Evolutionary conservation across 2,329 filamentous ascomycete genomes (phyloP).

Genomic region (Fonsecaea multimorphosa): DNA sequence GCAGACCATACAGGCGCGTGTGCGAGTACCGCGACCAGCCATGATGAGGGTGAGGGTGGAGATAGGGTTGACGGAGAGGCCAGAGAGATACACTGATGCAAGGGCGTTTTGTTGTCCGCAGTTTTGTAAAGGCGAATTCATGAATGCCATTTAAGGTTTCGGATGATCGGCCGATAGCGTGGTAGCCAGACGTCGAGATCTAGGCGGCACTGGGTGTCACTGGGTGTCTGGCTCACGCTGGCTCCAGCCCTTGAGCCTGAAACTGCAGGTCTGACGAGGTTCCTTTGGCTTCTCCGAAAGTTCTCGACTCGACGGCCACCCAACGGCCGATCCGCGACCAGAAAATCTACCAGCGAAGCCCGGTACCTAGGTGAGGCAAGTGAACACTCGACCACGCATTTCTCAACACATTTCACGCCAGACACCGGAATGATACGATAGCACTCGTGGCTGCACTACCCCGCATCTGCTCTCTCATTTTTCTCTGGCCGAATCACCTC

Average conservation of each 20-base stretch:
- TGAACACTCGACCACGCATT: conserved; percentile 23
- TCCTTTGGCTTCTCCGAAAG: conserved; percentile 10
- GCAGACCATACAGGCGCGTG: conserved; percentile 98
- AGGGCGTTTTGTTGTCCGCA: not conserved
- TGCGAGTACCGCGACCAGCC: conserved; percentile 71
- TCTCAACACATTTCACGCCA: not conserved
- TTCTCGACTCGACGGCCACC: conserved; percentile 25
- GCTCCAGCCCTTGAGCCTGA: not conserved
- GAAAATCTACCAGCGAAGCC: no score
- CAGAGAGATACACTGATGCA: not conserved
- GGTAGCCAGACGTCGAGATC: not conserved
- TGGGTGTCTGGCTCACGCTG: no score
- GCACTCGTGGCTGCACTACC: conserved; percentile 1
- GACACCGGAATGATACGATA: conserved; percentile 28
- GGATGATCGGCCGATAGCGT: conserved; percentile 26
- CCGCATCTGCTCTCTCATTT: not conserved
- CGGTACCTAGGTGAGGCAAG: conserved; percentile 14
- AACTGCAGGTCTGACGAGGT: conserved; percentile 10
- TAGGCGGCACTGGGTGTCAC: no score
- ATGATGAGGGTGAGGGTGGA: conserved; percentile 38
- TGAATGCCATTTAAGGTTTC: conserved; percentile 22
- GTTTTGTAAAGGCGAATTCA: not conserved
- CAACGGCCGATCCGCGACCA: conserved; percentile 3
- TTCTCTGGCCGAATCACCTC: conserved; percentile 5
- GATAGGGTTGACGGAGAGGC: conserved; percentile 10